Evolutionary conservation across 495 filamentous ascomycete species (phyloP).

Genomic region (Rhizodiscina lignyota): DNA sequence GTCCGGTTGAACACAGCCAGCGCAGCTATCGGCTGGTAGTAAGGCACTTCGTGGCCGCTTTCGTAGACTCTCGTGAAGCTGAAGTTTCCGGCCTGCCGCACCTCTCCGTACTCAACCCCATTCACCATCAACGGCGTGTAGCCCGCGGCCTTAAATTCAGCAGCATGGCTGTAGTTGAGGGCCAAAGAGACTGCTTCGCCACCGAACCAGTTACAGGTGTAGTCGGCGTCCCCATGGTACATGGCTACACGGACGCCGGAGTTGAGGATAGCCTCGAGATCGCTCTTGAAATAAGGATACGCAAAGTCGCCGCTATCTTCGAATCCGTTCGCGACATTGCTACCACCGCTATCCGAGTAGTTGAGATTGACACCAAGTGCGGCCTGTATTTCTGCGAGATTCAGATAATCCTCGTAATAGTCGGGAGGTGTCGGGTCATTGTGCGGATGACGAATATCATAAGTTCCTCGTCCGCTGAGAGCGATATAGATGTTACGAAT

Average conservation of each 20-base stretch:
- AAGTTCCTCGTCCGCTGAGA: conserved; percentile 12
- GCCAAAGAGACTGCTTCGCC: conserved; percentile 22
- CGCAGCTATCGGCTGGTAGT: conserved; percentile 39
- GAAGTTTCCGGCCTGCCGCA: conserved; percentile 41
- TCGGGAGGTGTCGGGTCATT: conserved; percentile 10
- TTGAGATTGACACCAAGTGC: conserved; percentile 17
- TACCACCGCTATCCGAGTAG: conserved; percentile 13
- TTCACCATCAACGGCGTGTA: conserved; percentile 38
- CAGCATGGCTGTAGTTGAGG: conserved; percentile 16
- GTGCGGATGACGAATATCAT: conserved; percentile 20
- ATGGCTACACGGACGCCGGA: conserved; percentile 26
- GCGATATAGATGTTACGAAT: conserved; percentile 20
- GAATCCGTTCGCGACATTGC: conserved; percentile 13
- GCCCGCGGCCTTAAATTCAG: conserved; percentile 29
- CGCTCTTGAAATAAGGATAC: conserved; percentile 23
- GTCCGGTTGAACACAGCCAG: conserved; percentile 35
- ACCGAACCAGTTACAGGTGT: conserved; percentile 50
- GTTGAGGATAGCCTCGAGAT: conserved; percentile 33
- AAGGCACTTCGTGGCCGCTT: conserved; percentile 43
- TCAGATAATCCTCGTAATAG: conserved; percentile 14
- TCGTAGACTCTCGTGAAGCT: conserved; percentile 44
- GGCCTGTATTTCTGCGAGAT: conserved; percentile 14
- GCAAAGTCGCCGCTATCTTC: conserved; percentile 27
- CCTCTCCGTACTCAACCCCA: conserved; percentile 29
- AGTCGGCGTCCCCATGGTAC: conserved; percentile 36